These are phyloP conservation scores for Aspergillus versicolor DNA, from an alignment of 2,329 filamentous ascomycete genomes.

Conservation along the genomic window DNA sequence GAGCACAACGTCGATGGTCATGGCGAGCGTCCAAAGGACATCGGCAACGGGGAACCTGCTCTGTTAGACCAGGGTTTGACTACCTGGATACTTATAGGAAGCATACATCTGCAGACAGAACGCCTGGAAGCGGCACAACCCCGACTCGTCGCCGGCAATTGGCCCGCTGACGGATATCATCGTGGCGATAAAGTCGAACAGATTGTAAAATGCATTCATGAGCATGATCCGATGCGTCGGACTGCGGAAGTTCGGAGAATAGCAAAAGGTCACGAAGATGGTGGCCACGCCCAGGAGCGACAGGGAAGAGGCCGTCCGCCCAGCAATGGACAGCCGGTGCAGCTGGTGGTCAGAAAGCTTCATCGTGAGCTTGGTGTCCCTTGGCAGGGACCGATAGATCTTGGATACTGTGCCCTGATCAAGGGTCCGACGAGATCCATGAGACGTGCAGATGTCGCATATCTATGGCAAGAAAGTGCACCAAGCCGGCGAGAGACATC, in stretches of 20 bases:
- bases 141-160: constrained; percentile 30
- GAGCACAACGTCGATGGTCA: constrained; percentile 38
- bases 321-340: constrained; percentile 26
- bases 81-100: not conserved
- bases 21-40: constrained; percentile 39
- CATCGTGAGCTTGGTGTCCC: constrained; percentile 13
- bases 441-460: not conserved
- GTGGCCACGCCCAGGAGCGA: constrained; percentile 36
- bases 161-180: constrained; percentile 42
- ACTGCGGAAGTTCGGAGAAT: constrained; percentile 36
- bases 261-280: constrained; percentile 33
- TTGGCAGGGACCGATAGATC: not conserved
- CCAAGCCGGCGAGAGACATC: not conserved
- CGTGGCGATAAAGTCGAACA: constrained; percentile 39
- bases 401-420: not conserved
- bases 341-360: constrained; percentile 27
- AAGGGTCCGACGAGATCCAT: not conserved
- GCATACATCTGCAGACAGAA: constrained; percentile 40
- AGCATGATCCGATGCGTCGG: constrained; percentile 42
- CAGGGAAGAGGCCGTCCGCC: constrained; percentile 31
- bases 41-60: constrained; percentile 40
- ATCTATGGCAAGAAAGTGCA: not conserved
- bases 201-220: constrained; percentile 40
- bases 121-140: constrained; percentile 39
- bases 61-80: not conserved